Evolutionary conservation across 208 protist species (phyloP).

Genomic region (Phytomonas francai): DNA sequence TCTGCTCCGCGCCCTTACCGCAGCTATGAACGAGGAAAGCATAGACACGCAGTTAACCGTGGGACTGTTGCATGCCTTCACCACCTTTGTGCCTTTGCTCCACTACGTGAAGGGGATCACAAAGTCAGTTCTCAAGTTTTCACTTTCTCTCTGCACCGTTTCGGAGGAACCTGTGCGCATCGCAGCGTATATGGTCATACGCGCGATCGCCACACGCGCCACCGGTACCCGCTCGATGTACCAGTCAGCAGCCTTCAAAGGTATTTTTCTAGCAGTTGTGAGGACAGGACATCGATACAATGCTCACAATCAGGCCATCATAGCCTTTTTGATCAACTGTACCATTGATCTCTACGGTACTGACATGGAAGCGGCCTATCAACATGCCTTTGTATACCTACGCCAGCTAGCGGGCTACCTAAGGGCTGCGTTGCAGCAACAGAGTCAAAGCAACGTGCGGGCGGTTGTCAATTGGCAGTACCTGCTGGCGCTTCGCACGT

Average conservation of each 20-base stretch:
- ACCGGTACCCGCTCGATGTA: constrained; percentile 87
- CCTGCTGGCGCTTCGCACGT: constrained; percentile 90
- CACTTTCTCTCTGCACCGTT: constrained; percentile 60
- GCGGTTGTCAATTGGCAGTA: constrained; percentile 97
- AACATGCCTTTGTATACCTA: constrained; percentile 96
- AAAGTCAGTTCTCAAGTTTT: constrained; percentile 59
- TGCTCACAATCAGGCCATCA: constrained; percentile 55
- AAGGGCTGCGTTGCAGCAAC: constrained; percentile 88
- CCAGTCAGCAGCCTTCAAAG: constrained; percentile 88
- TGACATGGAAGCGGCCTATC: constrained; percentile 90
- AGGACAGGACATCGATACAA: constrained; percentile 78
- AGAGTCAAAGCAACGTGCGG: constrained; percentile 83
- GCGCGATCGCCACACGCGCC: constrained; percentile 78
- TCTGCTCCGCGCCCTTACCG: constrained; percentile 53
- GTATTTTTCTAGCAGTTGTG: constrained; percentile 90
- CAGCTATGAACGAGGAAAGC: constrained; percentile 52
- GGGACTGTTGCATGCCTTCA: constrained; percentile 64
- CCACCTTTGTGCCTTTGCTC: constrained; percentile 79
- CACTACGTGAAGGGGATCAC: constrained; percentile 85
- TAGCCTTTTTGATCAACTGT: constrained; percentile 93
- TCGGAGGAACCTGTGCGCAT: constrained; percentile 77
- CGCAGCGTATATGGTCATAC: constrained; percentile 82
- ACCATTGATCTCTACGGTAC: constrained; percentile 93
- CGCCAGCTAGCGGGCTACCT: constrained; percentile 96
- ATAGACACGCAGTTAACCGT: constrained; percentile 51